Base-by-base conservation (phyloP, 805 yeast species). In the Kuraishia borneana region DNA sequence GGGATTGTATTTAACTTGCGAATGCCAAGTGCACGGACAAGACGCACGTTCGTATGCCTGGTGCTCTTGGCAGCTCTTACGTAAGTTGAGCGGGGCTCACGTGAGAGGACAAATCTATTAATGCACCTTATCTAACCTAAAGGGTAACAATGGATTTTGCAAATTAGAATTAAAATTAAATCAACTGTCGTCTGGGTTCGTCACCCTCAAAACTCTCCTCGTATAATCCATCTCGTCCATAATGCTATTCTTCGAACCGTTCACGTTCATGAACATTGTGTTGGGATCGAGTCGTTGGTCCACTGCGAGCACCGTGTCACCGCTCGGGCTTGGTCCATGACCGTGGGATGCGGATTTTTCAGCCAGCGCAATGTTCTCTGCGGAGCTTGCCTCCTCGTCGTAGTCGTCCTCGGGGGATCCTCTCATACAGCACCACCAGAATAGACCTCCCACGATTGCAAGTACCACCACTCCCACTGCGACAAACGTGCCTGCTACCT, bases 401-500 rank as follows among this genome's bases (percentile, higher is more conserved):
- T 16, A 26, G 14, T 22, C 16, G 20, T 31, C 36, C 5, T 30
- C 33, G 9, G 34, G 34, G 12, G 21, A 12, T 6, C 13, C 21
- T 27, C 33, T 33, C 20, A 47, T 21, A 41, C 60, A 44, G 23
- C 61, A 40, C 25, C 66, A 52, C 57, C 70, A 58, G 46, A 67
- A 39, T 40, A 78, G 39, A 1, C 63, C 57, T 0, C 57, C 44
- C 1, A 78, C 32, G 1, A 76, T 32, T 1, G 64, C 64, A 0
- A 72, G 44, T 1, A 58, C 69, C 1, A 77, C 76, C 1, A 84
- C 45, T 1, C 88, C 95, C 13, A 84, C 92, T 0, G 72, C 87
- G 2, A 81, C 73, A 55, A 84, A 84, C 0, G 85, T 81, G 3
- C 94, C 95, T 0, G 88, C 94, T 1, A 84, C 92, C 49, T 79